Evolutionary conservation across 805 yeast genomes (phyloP).

Genomic region (Lachancea lanzarotensis): DNA sequence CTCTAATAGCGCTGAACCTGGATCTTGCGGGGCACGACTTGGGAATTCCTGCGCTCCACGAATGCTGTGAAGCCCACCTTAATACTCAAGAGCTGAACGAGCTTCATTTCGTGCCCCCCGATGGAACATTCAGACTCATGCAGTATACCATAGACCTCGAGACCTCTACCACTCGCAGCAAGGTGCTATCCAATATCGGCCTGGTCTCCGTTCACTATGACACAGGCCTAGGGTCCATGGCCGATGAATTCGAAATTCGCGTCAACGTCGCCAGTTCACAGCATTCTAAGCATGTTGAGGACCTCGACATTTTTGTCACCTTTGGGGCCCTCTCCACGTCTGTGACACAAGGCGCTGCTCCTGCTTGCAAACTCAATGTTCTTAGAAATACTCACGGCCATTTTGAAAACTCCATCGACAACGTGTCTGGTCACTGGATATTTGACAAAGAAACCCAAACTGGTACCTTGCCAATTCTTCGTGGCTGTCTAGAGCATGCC

Average conservation of each 20-base stretch:
- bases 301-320: conserved; percentile 39
- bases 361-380: conserved; percentile 42
- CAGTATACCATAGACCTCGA: conserved; percentile 55
- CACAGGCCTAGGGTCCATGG: conserved; percentile 31
- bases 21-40: conserved; percentile 41
- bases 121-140: conserved; percentile 62
- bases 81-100: conserved; percentile 37
- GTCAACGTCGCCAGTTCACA: conserved; percentile 34
- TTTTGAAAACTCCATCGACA: conserved; percentile 42
- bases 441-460: conserved; percentile 51
- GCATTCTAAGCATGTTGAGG: conserved; percentile 42
- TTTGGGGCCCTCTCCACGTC: conserved; percentile 8
- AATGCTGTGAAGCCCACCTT: conserved; percentile 48
- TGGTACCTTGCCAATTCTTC: conserved; percentile 61
- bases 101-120: conserved; percentile 79
- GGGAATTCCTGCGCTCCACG: conserved; percentile 63
- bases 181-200: conserved; percentile 15
- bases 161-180: conserved; percentile 5
- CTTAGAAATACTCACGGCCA: conserved; percentile 74
- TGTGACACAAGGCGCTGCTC: conserved; percentile 3
- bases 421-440: conserved; percentile 60
- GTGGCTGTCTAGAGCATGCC: conserved; percentile 45
- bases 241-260: conserved; percentile 36
- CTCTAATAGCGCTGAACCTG: conserved; percentile 57
- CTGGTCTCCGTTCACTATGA: conserved; percentile 28